A percentile compares a stretch with the other conserved stretches of the same genome.
phyloP scores from a whole-genome alignment of 352 stramenopile genomes.

The Globisporangium nodosum region DNA sequence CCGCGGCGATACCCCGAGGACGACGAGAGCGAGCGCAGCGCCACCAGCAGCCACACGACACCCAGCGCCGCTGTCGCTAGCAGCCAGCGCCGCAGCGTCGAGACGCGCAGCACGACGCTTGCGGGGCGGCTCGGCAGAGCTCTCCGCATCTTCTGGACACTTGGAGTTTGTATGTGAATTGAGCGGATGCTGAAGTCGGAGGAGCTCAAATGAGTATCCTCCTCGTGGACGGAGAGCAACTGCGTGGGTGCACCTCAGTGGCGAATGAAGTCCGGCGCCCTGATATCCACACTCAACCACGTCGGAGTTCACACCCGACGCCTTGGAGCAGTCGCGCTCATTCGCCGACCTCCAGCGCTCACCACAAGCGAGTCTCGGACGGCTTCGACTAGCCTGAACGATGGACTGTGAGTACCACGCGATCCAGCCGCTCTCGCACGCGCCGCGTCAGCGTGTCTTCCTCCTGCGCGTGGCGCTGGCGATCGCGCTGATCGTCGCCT shows the following conservation, averaged over 20 bases:
- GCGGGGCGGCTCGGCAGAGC: no score
- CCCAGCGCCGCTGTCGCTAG: not conserved
- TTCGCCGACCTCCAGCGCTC: not conserved
- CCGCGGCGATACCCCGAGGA: not conserved
- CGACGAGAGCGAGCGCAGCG: not conserved
- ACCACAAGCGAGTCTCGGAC: no score
- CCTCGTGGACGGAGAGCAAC: no score
- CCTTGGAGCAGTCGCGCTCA: not conserved
- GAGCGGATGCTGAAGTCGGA: not conserved
- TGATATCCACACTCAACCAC: no score
- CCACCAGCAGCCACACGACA: not conserved
- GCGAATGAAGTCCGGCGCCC: no score
- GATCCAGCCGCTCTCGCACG: not conserved
- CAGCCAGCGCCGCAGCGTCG: slow-evolving; percentile 1
- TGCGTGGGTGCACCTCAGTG: no score
- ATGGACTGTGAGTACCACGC: not conserved
- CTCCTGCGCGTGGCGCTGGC: not conserved
- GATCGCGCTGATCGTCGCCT: not conserved
- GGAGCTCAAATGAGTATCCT: no score
- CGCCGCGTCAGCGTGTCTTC: not conserved
- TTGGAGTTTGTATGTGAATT: not conserved
- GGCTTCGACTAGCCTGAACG: not conserved
- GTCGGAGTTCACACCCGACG: no score
- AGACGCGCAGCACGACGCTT: not conserved
- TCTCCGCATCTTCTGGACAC: not conserved